These are phyloP conservation scores for Teunomyces pallodes DNA, from an alignment of 805 yeast genomes.

Conservation along the genomic window DNA sequence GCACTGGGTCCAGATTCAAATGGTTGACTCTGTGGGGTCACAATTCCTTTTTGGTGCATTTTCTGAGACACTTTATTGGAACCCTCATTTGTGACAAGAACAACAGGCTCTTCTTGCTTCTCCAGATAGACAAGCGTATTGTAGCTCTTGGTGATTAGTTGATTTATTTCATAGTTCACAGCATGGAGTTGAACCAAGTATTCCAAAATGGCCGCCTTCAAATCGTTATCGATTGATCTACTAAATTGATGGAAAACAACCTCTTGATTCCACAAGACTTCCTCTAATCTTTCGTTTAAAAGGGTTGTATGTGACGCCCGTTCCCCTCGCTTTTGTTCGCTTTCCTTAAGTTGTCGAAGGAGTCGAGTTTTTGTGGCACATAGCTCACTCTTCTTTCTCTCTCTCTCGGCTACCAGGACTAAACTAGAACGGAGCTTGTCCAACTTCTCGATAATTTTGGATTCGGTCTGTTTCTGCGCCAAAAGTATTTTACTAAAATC, in stretches of 20 bases:
- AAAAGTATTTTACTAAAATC: constrained; percentile 40
- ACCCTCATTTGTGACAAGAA: background rate
- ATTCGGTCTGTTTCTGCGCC: constrained; percentile 34
- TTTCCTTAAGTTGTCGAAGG: constrained; percentile 36
- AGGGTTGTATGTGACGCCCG: constrained; percentile 42
- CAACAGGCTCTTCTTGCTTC: background rate
- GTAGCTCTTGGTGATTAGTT: constrained; percentile 1
- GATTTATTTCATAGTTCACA: constrained; percentile 1
- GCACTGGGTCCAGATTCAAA: background rate
- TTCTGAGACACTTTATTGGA: background rate
- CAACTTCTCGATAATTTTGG: constrained; percentile 39
- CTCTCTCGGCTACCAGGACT: constrained; percentile 48
- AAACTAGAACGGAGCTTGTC: constrained; percentile 44
- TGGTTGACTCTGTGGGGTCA: constrained; percentile 13
- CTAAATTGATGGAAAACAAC: constrained; percentile 52
- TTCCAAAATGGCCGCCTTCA: constrained; percentile 46
- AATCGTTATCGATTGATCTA: constrained; percentile 43
- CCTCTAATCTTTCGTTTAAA: constrained; percentile 51
- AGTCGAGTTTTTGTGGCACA: constrained; percentile 35
- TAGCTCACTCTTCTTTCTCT: constrained; percentile 43
- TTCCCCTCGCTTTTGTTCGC: constrained; percentile 43
- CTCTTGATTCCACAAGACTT: constrained; percentile 47
- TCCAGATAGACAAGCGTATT: background rate
- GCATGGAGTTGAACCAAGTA: constrained; percentile 24
- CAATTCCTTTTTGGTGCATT: constrained; percentile 6